These are phyloP conservation scores for Trebouxia gelatinosa DNA, from an alignment of 163 green algal species.

Conservation along the genomic window DNA sequence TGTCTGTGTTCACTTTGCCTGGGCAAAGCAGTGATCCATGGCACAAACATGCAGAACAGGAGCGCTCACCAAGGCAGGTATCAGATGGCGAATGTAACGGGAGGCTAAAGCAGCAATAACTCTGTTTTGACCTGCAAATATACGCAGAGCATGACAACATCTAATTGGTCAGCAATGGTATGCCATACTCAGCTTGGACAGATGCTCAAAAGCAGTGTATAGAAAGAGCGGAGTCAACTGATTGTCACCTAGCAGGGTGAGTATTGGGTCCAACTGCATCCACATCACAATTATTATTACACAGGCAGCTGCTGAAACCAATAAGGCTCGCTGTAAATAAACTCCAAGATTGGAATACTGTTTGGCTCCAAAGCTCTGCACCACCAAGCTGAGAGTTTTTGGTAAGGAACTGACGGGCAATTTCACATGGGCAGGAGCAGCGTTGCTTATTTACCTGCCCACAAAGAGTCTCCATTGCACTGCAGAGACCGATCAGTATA, in stretches of 20 bases:
- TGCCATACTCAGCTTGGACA: no score
- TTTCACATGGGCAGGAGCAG: not conserved
- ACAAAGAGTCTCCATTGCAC: slow-evolving; percentile 53
- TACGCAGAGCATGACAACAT: no score
- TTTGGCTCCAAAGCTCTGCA: slow-evolving; percentile 41
- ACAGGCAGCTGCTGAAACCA: slow-evolving; percentile 26
- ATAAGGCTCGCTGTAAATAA: slow-evolving; percentile 40
- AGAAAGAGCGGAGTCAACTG: no score
- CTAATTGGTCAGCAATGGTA: no score
- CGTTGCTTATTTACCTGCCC: slow-evolving; percentile 33
- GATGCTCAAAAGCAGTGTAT: no score
- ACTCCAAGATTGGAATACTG: slow-evolving; percentile 40
- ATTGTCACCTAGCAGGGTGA: slow-evolving; percentile 36
- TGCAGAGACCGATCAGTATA: slow-evolving; percentile 43
- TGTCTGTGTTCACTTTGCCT: no score
- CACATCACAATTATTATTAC: slow-evolving; percentile 33
- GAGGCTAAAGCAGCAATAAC: no score
- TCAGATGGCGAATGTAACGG: no score
- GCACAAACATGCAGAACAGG: no score
- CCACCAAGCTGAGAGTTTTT: not conserved
- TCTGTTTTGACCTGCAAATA: no score
- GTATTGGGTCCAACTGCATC: slow-evolving; percentile 26
- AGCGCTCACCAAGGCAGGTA: no score
- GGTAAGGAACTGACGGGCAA: not conserved
- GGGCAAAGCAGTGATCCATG: no score